These are phyloP conservation scores for Paraphaeosphaeria sporulosa DNA, from an alignment of 2,329 filamentous ascomycete genomes.

Conservation along the genomic window DNA sequence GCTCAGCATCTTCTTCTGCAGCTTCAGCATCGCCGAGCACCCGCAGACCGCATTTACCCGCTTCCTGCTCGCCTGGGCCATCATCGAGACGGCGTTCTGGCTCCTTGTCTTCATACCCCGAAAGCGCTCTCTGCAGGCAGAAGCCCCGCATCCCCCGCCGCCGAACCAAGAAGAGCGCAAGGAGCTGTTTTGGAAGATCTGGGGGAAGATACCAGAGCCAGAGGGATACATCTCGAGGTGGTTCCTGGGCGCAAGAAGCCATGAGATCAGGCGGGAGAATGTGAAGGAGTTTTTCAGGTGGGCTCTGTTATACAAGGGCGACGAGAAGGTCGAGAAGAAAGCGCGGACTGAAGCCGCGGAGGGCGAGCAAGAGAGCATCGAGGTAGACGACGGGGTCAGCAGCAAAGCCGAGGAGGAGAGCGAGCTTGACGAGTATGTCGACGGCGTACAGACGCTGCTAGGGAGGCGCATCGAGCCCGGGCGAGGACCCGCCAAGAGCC, in stretches of 20 bases:
- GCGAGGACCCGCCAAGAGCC: slow-evolving; percentile 61
- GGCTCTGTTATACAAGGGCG: slow-evolving; percentile 68
- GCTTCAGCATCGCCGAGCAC: slow-evolving; percentile 47
- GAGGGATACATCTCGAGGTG: slow-evolving; percentile 68
- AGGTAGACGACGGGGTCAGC: slow-evolving; percentile 19
- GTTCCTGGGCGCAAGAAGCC: slow-evolving; percentile 68
- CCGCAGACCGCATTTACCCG: slow-evolving; percentile 35
- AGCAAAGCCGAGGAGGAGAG: slow-evolving; percentile 49
- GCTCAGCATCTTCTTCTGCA: slow-evolving; percentile 56
- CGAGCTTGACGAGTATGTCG: slow-evolving; percentile 64
- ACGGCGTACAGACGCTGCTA: slow-evolving; percentile 61
- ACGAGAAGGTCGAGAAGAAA: slow-evolving; percentile 41
- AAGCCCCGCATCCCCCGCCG: slow-evolving; percentile 59
- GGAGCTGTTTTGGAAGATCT: slow-evolving; percentile 65
- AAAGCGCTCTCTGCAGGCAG: slow-evolving; percentile 59
- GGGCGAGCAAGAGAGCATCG: slow-evolving; percentile 18
- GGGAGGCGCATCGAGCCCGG: slow-evolving; percentile 62
- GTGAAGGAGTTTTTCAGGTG: slow-evolving; percentile 71
- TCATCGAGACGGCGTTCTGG: slow-evolving; percentile 64
- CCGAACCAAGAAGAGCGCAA: slow-evolving; percentile 58
- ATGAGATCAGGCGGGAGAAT: slow-evolving; percentile 72
- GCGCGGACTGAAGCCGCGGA: slow-evolving; percentile 17
- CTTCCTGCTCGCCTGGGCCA: slow-evolving; percentile 54
- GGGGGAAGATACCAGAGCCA: slow-evolving; percentile 62
- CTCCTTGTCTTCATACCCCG: slow-evolving; percentile 62